Evolutionary conservation across 228 moss, liverwort and hornwort genomes (phyloP).

Genomic region (Sphagnum magellanicum): DNA sequence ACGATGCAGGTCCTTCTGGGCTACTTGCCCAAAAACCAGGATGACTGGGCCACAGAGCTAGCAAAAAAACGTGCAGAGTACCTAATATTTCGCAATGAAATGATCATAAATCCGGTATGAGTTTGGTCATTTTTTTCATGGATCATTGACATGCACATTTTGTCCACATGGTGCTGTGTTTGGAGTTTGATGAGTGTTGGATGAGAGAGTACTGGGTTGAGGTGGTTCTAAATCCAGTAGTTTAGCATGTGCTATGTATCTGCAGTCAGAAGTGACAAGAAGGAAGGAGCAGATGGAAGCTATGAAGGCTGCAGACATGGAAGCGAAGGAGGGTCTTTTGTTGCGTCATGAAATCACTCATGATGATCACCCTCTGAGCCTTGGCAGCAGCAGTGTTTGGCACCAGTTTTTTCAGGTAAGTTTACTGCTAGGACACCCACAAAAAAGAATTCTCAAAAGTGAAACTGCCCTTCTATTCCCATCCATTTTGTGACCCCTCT

Average conservation of each 20-base stretch:
- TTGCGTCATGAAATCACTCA: conserved; percentile 80
- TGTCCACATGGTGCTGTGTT: too few species aligned
- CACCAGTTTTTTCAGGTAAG: conserved; percentile 90
- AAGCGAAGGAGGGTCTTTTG: conserved; percentile 62
- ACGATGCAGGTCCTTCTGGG: conserved; percentile 74
- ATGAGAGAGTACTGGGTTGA: too few species aligned
- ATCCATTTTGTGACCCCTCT: too few species aligned
- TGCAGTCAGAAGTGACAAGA: conserved; percentile 84
- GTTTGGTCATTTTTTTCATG: too few species aligned
- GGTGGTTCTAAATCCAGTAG: too few species aligned
- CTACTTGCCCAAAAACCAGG: conserved; percentile 77
- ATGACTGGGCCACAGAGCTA: conserved; percentile 80
- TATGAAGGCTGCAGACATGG: conserved; percentile 74
- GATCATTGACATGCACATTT: too few species aligned
- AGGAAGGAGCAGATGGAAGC: conserved; percentile 78
- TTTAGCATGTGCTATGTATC: background rate
- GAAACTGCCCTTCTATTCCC: too few species aligned
- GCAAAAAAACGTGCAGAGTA: conserved; percentile 78
- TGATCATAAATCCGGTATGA: conserved; percentile 93
- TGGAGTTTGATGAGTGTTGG: too few species aligned
- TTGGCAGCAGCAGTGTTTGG: conserved; percentile 88
- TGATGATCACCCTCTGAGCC: conserved; percentile 90
- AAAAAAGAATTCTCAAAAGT: too few species aligned
- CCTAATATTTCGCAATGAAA: conserved; percentile 73
- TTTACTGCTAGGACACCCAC: too few species aligned